These are phyloP conservation scores for Catunica adiposa DNA, from an alignment of 2,329 filamentous ascomycete genomes.

Conservation along the genomic window DNA sequence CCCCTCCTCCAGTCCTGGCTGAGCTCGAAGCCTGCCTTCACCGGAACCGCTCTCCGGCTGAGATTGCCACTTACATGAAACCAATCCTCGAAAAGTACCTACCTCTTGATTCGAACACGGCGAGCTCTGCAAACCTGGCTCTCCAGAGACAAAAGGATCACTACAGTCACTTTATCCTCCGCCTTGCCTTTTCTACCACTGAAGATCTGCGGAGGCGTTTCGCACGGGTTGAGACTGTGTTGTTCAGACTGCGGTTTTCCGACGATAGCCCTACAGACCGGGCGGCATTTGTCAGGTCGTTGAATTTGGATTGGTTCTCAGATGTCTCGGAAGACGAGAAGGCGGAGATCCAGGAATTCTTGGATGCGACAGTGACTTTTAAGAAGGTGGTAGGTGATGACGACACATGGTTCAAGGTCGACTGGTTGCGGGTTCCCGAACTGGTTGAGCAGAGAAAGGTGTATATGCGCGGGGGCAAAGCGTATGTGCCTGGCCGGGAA, in stretches of 20 bases:
- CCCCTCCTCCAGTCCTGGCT: slow-evolving; percentile 45
- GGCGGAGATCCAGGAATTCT: slow-evolving; percentile 40
- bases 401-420: slow-evolving; percentile 87
- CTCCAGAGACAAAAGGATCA: slow-evolving; percentile 84
- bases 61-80: slow-evolving; percentile 71
- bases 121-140: slow-evolving; percentile 39
- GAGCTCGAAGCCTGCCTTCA: slow-evolving; percentile 91
- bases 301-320: slow-evolving; percentile 86
- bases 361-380: slow-evolving; percentile 27
- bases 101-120: slow-evolving; percentile 60
- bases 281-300: slow-evolving; percentile 54
- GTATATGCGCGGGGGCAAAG: slow-evolving; percentile 63
- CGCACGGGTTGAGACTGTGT: slow-evolving; percentile 67
- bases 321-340: slow-evolving; percentile 65
- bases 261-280: slow-evolving; percentile 61
- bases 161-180: slow-evolving; percentile 93
- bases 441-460: slow-evolving; percentile 67
- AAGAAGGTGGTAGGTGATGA: slow-evolving; percentile 43
- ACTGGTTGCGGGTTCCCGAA: slow-evolving; percentile 86
- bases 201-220: slow-evolving; percentile 83
- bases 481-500: slow-evolving; percentile 76
- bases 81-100: slow-evolving; percentile 77
- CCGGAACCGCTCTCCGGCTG: slow-evolving; percentile 69
- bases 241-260: slow-evolving; percentile 70
- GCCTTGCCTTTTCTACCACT: slow-evolving; percentile 79